phyloP scores from a whole-genome alignment of 1,139 yeast genomes.

The Yamadazyma trypodendri region DNA sequence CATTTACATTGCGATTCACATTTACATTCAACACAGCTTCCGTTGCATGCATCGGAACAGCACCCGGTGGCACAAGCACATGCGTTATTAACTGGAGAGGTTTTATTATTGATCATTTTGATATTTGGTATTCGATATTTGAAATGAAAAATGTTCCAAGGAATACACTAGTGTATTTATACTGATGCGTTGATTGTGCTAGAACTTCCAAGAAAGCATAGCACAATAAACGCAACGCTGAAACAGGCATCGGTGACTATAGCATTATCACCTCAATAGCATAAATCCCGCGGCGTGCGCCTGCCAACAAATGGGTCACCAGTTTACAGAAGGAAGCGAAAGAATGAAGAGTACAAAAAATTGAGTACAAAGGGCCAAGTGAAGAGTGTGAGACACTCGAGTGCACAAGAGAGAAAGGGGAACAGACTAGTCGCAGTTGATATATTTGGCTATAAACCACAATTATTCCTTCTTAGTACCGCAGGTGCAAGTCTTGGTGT shows the following conservation, averaged over 20 bases:
- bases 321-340: neutral
- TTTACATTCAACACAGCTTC: constrained; percentile 7
- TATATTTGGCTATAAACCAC: too few relatives aligned
- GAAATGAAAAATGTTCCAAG: too few relatives aligned
- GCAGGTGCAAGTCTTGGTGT: constrained; percentile 8
- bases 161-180: too few relatives aligned
- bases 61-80: constrained; percentile 4
- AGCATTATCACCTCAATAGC: constrained; percentile 1
- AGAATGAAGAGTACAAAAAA: neutral
- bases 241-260: neutral
- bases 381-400: too few relatives aligned
- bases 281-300: constrained; percentile 2
- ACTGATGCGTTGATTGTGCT: neutral
- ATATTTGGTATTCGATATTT: constrained; percentile 1
- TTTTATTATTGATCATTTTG: too few relatives aligned
- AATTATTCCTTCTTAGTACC: constrained; percentile 7
- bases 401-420: too few relatives aligned
- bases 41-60: constrained; percentile 2
- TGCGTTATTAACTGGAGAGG: neutral
- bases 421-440: too few relatives aligned
- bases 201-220: neutral
- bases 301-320: neutral
- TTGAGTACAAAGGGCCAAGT: neutral
- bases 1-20: constrained; percentile 5
- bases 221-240: neutral